These are phyloP conservation scores for Aspergillus sp. DNA, from an alignment of 2,329 filamentous ascomycete species.

Conservation along the genomic window DNA sequence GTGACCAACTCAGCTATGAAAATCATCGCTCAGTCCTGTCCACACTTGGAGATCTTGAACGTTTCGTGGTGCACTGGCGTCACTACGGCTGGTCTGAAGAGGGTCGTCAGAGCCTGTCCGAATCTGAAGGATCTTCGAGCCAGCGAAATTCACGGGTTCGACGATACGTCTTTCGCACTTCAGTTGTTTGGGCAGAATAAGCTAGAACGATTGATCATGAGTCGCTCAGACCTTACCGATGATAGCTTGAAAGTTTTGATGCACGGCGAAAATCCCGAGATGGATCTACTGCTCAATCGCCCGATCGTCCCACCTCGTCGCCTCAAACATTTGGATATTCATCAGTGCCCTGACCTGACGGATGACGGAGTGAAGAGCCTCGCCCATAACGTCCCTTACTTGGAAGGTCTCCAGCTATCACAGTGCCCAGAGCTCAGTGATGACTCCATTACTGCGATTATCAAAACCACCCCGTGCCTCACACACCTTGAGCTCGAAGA, in stretches of 20 bases:
- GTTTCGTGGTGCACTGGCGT: constrained; percentile 91
- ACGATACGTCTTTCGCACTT: constrained; percentile 68
- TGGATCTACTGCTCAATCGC: constrained; percentile 75
- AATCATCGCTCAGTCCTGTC: constrained; percentile 78
- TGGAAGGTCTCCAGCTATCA: constrained; percentile 81
- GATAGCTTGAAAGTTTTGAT: constrained; percentile 71
- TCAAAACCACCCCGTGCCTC: constrained; percentile 73
- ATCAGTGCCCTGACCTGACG: constrained; percentile 72
- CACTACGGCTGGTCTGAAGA: constrained; percentile 71
- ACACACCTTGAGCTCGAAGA: constrained; percentile 91
- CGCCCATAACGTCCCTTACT: constrained; percentile 70
- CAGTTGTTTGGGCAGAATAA: constrained; percentile 77
- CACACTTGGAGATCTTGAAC: constrained; percentile 78
- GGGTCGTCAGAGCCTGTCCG: constrained; percentile 70
- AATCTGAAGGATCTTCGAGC: constrained; percentile 76
- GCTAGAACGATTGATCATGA: constrained; percentile 77
- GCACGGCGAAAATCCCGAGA: constrained; percentile 71
- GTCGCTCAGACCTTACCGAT: constrained; percentile 75
- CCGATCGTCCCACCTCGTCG: constrained; percentile 74
- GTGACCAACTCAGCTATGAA: constrained; percentile 80
- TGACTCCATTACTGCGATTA: constrained; percentile 66
- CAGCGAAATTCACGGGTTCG: constrained; percentile 77
- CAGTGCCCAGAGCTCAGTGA: constrained; percentile 76
- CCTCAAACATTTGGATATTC: constrained; percentile 81
- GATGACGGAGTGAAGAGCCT: constrained; percentile 69